These are phyloP conservation scores for Exophiala xenobiotica DNA, from an alignment of 2,329 filamentous ascomycete genomes.

Conservation along the genomic window DNA sequence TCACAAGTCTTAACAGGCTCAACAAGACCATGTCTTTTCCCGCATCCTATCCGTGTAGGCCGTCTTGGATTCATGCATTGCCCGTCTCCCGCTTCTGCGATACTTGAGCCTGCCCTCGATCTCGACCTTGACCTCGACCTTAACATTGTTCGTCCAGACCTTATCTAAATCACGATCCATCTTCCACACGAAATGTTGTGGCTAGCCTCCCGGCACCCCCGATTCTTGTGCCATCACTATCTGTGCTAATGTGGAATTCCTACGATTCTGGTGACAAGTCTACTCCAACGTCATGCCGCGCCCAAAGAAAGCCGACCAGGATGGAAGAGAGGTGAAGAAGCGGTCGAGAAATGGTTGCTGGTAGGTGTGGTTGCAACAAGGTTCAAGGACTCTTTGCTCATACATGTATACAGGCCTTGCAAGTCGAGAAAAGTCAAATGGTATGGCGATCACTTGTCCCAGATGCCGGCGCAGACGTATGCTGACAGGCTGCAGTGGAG, in stretches of 20 bases:
- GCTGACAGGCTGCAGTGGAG: conserved; percentile 52
- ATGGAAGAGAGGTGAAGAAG: conserved; percentile 62
- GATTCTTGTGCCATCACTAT: not conserved
- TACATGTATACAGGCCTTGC: conserved; percentile 61
- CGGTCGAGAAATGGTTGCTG: conserved; percentile 69
- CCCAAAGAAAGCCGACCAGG: conserved; percentile 54
- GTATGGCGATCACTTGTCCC: conserved; percentile 36
- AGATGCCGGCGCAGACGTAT: not conserved
- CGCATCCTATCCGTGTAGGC: not conserved
- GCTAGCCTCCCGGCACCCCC: not conserved
- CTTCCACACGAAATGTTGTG: not conserved
- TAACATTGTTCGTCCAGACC: not conserved
- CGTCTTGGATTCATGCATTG: not conserved
- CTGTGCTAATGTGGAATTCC: conserved; percentile 19
- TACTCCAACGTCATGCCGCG: conserved; percentile 55
- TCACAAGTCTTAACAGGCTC: not conserved
- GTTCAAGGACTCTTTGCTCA: conserved; percentile 15
- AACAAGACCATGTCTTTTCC: conserved; percentile 1
- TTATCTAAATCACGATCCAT: conserved; percentile 6
- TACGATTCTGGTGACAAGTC: conserved; percentile 12
- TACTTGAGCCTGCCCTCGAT: not conserved
- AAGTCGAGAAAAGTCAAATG: conserved; percentile 79
- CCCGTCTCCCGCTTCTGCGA: conserved; percentile 2
- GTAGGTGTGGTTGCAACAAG: conserved; percentile 39
- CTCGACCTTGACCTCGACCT: not conserved